phyloP scores from a whole-genome alignment of 2,329 filamentous ascomycete genomes.

The Penicillium vulpinum region DNA sequence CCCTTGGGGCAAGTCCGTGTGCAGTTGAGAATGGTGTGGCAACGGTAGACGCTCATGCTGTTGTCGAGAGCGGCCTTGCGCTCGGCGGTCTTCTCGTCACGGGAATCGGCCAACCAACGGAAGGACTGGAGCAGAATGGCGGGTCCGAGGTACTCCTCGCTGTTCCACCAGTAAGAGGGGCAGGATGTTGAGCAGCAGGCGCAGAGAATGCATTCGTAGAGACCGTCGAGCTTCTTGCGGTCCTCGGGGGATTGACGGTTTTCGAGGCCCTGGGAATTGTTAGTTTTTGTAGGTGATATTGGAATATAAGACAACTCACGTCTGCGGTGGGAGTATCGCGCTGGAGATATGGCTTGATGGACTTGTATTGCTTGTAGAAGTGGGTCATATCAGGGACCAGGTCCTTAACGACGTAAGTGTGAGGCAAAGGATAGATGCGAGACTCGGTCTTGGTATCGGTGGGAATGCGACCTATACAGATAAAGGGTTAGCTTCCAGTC shows the following conservation, averaged over 20 bases:
- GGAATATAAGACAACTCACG: conserved; percentile 56
- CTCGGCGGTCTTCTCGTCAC: conserved; percentile 85
- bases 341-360: conserved; percentile 98
- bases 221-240: conserved; percentile 92
- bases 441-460: conserved; percentile 75
- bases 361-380: conserved; percentile 99
- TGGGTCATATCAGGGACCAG: conserved; percentile 95
- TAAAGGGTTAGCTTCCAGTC: conserved; percentile 12
- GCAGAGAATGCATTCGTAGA: conserved; percentile 99
- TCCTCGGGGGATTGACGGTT: conserved; percentile 88
- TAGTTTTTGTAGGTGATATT: not conserved
- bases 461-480: conserved; percentile 78
- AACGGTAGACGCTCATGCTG: conserved; percentile 98
- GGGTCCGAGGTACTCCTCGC: conserved; percentile 95
- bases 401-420: conserved; percentile 99
- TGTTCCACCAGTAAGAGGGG: conserved; percentile 99
- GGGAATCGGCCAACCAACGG: conserved; percentile 92
- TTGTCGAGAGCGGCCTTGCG: conserved; percentile 93
- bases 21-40: conserved; percentile 99
- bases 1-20: conserved; percentile 97
- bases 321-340: conserved; percentile 79
- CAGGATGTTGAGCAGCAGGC: conserved; percentile 98
- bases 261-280: conserved; percentile 71
- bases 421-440: conserved; percentile 96
- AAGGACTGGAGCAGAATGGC: conserved; percentile 97